Base-by-base conservation (phyloP, 1,284 basidiomycete species). In the Grifola frondosa region DNA sequence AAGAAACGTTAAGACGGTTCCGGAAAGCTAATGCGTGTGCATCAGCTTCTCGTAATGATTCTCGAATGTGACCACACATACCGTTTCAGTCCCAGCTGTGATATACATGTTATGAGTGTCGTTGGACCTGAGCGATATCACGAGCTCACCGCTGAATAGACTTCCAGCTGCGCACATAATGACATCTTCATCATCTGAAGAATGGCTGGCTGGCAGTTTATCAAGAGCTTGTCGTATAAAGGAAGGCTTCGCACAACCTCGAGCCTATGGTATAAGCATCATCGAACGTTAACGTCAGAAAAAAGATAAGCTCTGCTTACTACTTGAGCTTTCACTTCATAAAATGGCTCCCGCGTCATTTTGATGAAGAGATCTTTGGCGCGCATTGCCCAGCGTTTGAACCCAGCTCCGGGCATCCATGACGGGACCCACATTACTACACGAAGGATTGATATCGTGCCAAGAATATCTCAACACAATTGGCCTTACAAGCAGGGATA, bases 1-100 rank as follows among this genome's bases (percentile, higher is more conserved):
- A 9, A 67, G 48, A 26, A 60, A 60, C 2, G 44, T 42, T 4
- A 41, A 37, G n/a, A 47, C 25, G 2, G 33, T 19, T 11, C 21
- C 28, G 12, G 33, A 12, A 6, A 45, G 25, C 43, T 45, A n/a
- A n/a, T 15, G n/a, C 21, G 23, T 24, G 35, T 16, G 7, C 16
- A 24, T 22, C 15, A 24, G 9, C 15, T 25, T 7, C 13, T 6
- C 21, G 23, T 13, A 24, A 17, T 36, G 7, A n/a, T n/a, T n/a
- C n/a, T n/a, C n/a, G n/a, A n/a, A n/a, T n/a, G n/a, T n/a, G n/a
- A 39, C 13, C 15, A 9, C 6, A 37, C 36, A 22, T 16, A 44
- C 42, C 10, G 42, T 44, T 26, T 44, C 42, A 6, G 42, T 38
- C 9, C 42, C 42, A 6, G 42, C 42, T 44, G 20, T 6, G 10